Percentiles rank a stretch among this genome's conserved stretches.
Conservation (phyloP, 352 stramenopile genomes). For the Plasmopara viticola region DNA sequence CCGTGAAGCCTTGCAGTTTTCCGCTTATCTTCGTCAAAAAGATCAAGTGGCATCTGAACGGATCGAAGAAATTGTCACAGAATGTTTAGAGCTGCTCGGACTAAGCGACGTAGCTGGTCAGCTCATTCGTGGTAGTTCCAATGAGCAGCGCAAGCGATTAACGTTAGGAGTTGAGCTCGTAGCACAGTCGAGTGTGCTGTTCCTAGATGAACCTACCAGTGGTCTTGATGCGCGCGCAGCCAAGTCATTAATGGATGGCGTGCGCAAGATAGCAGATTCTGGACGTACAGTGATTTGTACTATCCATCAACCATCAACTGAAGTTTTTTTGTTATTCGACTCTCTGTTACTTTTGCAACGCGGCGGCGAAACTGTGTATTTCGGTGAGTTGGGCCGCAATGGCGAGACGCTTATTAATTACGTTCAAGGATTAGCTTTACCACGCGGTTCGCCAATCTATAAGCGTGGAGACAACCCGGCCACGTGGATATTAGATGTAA, state of each 20-base stretch:
- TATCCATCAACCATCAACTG: conserved; percentile 36
- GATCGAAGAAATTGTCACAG: conserved; percentile 40
- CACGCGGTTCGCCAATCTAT: conserved; percentile 30
- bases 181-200: conserved; percentile 40
- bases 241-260: conserved; percentile 54
- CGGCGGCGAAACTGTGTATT: conserved; percentile 78
- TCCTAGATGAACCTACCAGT: conserved; percentile 54
- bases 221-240: conserved; percentile 63
- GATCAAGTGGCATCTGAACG: conserved; percentile 19
- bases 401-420: conserved; percentile 41
- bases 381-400: conserved; percentile 68
- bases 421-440: conserved; percentile 43
- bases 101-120: conserved; percentile 44
- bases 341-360: conserved; percentile 80
- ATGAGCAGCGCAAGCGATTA: conserved; percentile 43
- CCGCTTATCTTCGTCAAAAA: conserved; percentile 67
- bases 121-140: conserved; percentile 34
- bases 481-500: conserved; percentile 82
- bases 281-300: conserved; percentile 78
- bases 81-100: conserved; percentile 83
- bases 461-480: conserved; percentile 70
- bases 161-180: conserved; percentile 44
- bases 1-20: conserved; percentile 87
- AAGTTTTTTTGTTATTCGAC: conserved; percentile 68
- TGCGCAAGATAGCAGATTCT: conserved; percentile 49